phyloP scores from a whole-genome alignment of 495 filamentous ascomycete genomes.

The Tuber melanosporum region DNA sequence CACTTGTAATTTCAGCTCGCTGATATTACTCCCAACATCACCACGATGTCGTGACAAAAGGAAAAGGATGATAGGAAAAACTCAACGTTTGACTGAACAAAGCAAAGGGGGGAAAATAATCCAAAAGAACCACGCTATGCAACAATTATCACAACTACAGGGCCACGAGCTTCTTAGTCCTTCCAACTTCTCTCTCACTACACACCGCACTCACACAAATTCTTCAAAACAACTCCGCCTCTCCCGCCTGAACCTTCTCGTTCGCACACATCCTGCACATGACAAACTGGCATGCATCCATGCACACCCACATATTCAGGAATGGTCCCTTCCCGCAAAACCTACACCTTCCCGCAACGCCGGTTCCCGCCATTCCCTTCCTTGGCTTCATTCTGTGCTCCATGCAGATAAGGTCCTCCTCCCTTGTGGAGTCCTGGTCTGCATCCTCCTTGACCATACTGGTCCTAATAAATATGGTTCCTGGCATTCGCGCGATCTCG shows the following conservation, averaged over 20 bases:
- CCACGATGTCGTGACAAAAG: not conserved
- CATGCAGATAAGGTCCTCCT: conserved; percentile 23
- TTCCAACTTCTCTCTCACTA: conserved; percentile 7
- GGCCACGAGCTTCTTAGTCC: conserved; percentile 21
- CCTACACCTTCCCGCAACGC: conserved; percentile 32
- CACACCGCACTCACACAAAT: not conserved
- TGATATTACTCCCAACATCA: not conserved
- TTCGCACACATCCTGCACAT: conserved; percentile 41
- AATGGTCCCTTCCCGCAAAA: conserved; percentile 40
- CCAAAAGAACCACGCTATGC: conserved; percentile 32
- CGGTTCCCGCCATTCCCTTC: conserved; percentile 38
- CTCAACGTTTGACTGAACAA: conserved; percentile 6
- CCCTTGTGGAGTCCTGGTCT: not conserved
- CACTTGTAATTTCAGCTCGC: not conserved
- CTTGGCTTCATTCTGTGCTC: conserved; percentile 39
- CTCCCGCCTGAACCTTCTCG: conserved; percentile 39
- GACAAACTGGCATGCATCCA: conserved; percentile 38
- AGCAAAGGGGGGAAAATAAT: conserved; percentile 7
- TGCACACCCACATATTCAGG: conserved; percentile 41
- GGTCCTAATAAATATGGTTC: conserved; percentile 39
- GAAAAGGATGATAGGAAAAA: conserved; percentile 11
- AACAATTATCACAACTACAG: conserved; percentile 36
- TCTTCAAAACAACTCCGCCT: conserved; percentile 37
- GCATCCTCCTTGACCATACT: conserved; percentile 20
- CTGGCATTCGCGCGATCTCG: conserved; percentile 33